Evolutionary conservation across 768 basidiomycete genomes (phyloP), one percentile per base, ranked within the genome.

Genomic region (Pleurotus cornucopiae): DNA sequence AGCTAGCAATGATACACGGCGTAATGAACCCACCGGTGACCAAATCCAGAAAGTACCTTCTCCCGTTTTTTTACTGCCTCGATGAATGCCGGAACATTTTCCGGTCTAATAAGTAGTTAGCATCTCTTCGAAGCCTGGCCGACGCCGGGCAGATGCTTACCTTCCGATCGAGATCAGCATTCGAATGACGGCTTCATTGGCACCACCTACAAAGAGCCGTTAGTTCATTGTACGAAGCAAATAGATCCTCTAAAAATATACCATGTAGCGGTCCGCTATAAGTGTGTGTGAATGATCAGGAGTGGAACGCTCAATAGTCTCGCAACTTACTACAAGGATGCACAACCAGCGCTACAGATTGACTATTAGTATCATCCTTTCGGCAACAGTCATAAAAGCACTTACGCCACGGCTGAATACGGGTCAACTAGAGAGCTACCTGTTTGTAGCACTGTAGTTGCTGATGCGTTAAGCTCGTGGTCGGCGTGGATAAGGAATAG

Each of bases 151-250:
- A 38, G 21, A 5, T 18, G 67, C 83, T 64, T 63, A 89, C 83
- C 83, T 84, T 63, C 91, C 93, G 59, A 96, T 94, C 1, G 89
- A 85, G 43, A 92, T 79, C 41, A 96, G 75, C 94, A 96, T 96
- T 12, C 94, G 85, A 65, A 96, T 93, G 58, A 96, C 94, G 4
- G 94, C 92, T 69, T 96, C 93, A 62, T 94, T 94, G 2, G 93
- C 94, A 51, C 93, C 92, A 61, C 91, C 90, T 80, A 23, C 11
- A 46, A 40, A 44, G 25, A 30, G 57, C 47, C 38, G 11, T 48
- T 20, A 16, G 48, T 57, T 56, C 51, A 57, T 12, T 57, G n/a
- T 14, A 6, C n/a, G 38, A 12, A 39, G 23, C 0, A 12, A 14
- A 26, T 25, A 46, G 14, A 13, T 43, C 12, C 6, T 38, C 21